Conservation (phyloP, 1,139 yeast species). For the Nakaseomyces delphensis region DNA sequence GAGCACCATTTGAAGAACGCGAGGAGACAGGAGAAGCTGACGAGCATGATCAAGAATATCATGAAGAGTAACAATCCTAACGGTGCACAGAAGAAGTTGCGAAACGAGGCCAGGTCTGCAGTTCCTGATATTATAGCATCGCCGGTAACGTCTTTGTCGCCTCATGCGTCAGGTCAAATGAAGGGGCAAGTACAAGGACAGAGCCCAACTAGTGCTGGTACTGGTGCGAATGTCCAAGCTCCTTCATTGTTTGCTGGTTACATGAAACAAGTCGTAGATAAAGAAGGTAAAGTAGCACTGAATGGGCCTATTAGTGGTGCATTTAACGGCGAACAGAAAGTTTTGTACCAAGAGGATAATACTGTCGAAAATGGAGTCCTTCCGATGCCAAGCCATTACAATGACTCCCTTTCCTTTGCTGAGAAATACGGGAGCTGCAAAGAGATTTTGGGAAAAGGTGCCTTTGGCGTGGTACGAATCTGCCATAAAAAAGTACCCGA, state of each 20-base stretch:
- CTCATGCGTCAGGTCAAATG: not conserved
- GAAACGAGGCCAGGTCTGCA: constrained; percentile 77
- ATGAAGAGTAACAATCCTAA: constrained; percentile 26
- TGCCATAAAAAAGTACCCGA: constrained; percentile 39
- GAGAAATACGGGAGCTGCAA: constrained; percentile 70
- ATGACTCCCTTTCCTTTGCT: constrained; percentile 33
- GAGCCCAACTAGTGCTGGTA: too few relatives aligned
- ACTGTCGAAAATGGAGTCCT: not conserved
- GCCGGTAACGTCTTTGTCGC: constrained; percentile 7
- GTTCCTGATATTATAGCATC: constrained; percentile 58
- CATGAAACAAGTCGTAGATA: constrained; percentile 50
- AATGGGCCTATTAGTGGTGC: constrained; percentile 8
- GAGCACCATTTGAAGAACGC: constrained; percentile 71
- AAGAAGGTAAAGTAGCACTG: constrained; percentile 13
- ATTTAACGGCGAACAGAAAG: constrained; percentile 6
- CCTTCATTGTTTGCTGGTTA: constrained; percentile 75
- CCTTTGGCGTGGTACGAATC: constrained; percentile 76
- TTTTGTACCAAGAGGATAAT: constrained; percentile 1
- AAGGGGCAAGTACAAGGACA: not conserved
- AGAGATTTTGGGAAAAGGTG: constrained; percentile 73
- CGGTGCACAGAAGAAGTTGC: constrained; percentile 61
- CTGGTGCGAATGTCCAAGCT: constrained; percentile 30
- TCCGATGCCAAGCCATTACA: not conserved
- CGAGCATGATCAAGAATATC: constrained; percentile 78
- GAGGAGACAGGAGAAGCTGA: constrained; percentile 78